These are phyloP conservation scores for Pittosporum tobira DNA, from an alignment of 129 eudicot species.

Conservation along the genomic window DNA sequence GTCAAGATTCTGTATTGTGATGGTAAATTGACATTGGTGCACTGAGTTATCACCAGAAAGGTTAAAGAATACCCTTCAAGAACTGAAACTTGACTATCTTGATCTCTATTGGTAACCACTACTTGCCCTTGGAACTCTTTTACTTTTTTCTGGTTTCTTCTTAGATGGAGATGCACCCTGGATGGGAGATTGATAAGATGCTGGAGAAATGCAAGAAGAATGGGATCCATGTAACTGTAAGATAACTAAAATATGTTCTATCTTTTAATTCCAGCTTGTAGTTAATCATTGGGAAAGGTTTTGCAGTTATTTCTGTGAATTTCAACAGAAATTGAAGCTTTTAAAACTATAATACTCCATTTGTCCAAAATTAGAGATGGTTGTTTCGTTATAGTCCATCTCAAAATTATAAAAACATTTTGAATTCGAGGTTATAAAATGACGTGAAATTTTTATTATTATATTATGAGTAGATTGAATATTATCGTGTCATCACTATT, in stretches of 20 bases:
- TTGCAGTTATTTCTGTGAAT: too few relatives aligned
- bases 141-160: neutral
- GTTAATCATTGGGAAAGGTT: too few relatives aligned
- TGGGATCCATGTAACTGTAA: slow-evolving; percentile 65
- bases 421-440: too few relatives aligned
- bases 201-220: slow-evolving; percentile 53
- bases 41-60: slow-evolving; percentile 34
- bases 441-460: too few relatives aligned
- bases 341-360: too few relatives aligned
- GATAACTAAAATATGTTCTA: neutral
- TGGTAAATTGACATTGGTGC: slow-evolving; percentile 1
- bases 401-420: too few relatives aligned
- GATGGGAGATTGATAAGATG: slow-evolving; percentile 75
- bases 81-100: slow-evolving; percentile 56
- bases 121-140: neutral
- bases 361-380: too few relatives aligned
- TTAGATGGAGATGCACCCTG: slow-evolving; percentile 84
- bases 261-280: neutral
- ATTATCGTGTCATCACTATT: too few relatives aligned
- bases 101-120: slow-evolving; percentile 55
- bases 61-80: slow-evolving; percentile 42
- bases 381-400: neutral
- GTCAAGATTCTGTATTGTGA: neutral
- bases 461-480: too few relatives aligned
- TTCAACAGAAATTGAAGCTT: too few relatives aligned